Evolutionary conservation across 192 early-diverging fungal genomes (phyloP).

Genomic region (Gaertneriomyces sp.): DNA sequence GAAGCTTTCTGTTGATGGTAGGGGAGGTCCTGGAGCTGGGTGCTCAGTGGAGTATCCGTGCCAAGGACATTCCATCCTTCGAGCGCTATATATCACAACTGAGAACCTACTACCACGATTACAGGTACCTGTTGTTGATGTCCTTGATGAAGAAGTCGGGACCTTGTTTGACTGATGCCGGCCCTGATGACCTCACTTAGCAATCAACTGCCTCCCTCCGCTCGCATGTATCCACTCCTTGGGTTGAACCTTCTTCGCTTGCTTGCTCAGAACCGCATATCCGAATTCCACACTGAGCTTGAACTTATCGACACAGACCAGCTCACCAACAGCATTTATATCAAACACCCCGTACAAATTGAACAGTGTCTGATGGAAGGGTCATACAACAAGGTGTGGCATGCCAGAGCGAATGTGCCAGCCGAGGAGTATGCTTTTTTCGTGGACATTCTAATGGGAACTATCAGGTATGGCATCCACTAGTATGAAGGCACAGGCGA

Average conservation of each 20-base stretch:
- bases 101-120: constrained; percentile 81
- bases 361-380: constrained; percentile 99
- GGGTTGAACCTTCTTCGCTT: constrained; percentile 92
- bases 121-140: constrained; percentile 48
- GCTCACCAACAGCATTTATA: constrained; percentile 73
- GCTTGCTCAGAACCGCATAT: constrained; percentile 87
- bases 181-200: constrained; percentile 16
- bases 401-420: constrained; percentile 80
- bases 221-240: constrained; percentile 81
- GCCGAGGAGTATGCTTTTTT: constrained; percentile 91
- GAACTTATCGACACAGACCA: constrained; percentile 84
- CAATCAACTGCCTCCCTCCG: constrained; percentile 63
- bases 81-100: constrained; percentile 94
- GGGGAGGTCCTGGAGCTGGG: constrained; percentile 88
- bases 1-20: constrained; percentile 19
- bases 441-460: constrained; percentile 89
- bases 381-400: constrained; percentile 96
- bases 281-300: constrained; percentile 98
- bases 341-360: constrained; percentile 87
- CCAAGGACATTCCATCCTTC: constrained; percentile 87
- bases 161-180: neutral
- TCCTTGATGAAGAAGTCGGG: neutral
- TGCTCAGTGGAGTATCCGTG: constrained; percentile 80
- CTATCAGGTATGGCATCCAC: constrained; percentile 65
- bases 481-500: neutral